Evolutionary conservation across 1,284 basidiomycete genomes (phyloP).

Genomic region (Athelia sp.): DNA sequence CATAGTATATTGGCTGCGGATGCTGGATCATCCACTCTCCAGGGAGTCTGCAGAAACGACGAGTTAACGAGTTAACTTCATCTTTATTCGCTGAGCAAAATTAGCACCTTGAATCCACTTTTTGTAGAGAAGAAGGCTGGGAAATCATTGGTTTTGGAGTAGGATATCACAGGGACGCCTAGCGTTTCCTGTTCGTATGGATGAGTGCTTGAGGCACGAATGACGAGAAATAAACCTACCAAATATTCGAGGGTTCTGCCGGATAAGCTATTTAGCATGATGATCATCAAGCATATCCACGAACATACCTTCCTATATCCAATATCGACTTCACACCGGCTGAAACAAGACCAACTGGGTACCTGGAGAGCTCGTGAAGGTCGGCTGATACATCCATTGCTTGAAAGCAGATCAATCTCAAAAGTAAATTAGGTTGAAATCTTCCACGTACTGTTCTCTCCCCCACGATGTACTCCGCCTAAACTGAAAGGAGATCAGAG

Average conservation of each 20-base stretch:
- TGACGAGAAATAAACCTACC: conserved; percentile 35
- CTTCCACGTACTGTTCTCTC: conserved; percentile 65
- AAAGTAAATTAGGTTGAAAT: conserved; percentile 1
- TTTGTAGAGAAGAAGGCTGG: conserved; percentile 91
- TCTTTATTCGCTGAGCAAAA: background rate
- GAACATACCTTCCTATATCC: conserved; percentile 74
- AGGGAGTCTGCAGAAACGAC: conserved; percentile 50
- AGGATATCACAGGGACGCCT: conserved; percentile 89
- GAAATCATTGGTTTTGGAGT: conserved; percentile 74
- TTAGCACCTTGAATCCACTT: conserved; percentile 75
- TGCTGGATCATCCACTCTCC: conserved; percentile 55
- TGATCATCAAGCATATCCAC: conserved; percentile 3
- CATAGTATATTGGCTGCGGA: conserved; percentile 70
- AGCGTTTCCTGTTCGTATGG: conserved; percentile 75
- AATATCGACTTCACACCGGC: conserved; percentile 95
- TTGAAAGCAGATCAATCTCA: conserved; percentile 24
- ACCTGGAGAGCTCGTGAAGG: conserved; percentile 77
- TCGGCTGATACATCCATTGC: conserved; percentile 97
- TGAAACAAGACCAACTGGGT: conserved; percentile 87
- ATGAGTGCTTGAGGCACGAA: background rate
- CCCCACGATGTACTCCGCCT: conserved; percentile 93
- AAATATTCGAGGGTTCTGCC: conserved; percentile 89
- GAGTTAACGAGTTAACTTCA: too few species aligned
- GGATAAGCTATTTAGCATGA: conserved; percentile 1
- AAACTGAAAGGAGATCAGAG: conserved; percentile 38